Evolutionary conservation across 768 basidiomycete species (phyloP), one percentile per base, ranked within the genome.

Genomic region (Mycena belliarum): DNA sequence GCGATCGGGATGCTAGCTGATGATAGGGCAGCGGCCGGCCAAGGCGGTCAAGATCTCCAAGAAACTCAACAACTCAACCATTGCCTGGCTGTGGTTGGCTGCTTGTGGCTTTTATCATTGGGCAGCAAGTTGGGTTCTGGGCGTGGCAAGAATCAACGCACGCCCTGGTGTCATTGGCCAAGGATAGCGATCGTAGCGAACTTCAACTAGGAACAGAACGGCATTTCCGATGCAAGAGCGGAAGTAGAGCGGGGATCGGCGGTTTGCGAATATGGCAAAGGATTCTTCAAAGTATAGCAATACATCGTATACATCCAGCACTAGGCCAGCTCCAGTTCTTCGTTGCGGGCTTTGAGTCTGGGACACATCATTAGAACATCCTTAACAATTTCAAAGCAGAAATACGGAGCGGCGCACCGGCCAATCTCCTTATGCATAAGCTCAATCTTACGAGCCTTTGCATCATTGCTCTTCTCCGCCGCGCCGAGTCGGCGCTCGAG

Each of bases 401-500:
- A n/a, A n/a, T n/a, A n/a, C 10, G 26, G 23, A 40, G 23, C 18
- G 15, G 28, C 42, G 28, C n/a, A 63, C 65, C 35, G 53, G 44
- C 66, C 56, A 32, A 70, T 64, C 38, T 71, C 68, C 37, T 65
- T 55, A 48, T 72, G 65, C 29, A 76, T 56, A 43, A 66, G 61
- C 10, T 52, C 51, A 32, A 78, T 76, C 54, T 66, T 68, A 40
- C 57, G 65, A 29, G 65, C 66, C 59, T 79, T 80, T 5, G 65
- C 67, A 4, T 66, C 64, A 15, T 71, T 73, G 24, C 73, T 70
- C 42, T 73, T 70, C 42, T 71, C 72, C 45, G 74, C 67, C 21
- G 78, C 75, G 10, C 62, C 61, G 11, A 68, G 59, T 52, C 73
- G 74, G 35, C 75, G 69, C 57, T 82, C 78, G 35, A 81, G 69